phyloP scores from a whole-genome alignment of 495 filamentous ascomycete species.

The Barbatosphaeria neglecta region DNA sequence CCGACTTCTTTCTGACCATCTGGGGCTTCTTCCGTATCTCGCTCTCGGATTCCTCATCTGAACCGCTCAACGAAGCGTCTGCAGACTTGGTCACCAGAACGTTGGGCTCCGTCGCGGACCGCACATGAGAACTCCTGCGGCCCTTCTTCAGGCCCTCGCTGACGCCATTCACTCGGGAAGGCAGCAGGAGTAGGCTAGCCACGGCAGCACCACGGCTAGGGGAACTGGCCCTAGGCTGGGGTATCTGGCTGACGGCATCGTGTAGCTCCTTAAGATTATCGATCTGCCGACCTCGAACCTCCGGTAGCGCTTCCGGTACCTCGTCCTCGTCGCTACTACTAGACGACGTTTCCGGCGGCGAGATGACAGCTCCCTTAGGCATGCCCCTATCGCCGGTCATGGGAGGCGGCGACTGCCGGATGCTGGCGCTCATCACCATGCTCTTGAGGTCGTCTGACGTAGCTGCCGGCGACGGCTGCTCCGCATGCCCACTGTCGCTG shows the following conservation, averaged over 20 bases:
- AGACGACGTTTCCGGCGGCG: constrained; percentile 68
- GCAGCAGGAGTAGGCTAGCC: constrained; percentile 23
- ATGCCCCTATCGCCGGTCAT: constrained; percentile 54
- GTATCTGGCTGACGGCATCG: constrained; percentile 69
- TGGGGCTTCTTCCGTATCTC: constrained; percentile 59
- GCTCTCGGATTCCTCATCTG: constrained; percentile 52
- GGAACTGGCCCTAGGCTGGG: constrained; percentile 53
- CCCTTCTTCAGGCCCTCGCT: constrained; percentile 21
- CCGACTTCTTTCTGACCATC: constrained; percentile 96
- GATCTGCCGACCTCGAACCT: constrained; percentile 39
- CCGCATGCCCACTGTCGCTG: constrained; percentile 15
- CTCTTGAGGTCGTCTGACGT: constrained; percentile 40
- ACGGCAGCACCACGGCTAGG: constrained; percentile 30
- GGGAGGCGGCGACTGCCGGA: constrained; percentile 72
- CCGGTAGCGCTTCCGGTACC: constrained; percentile 11
- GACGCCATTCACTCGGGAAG: constrained; percentile 19
- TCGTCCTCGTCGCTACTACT: constrained; percentile 81
- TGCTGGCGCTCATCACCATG: constrained; percentile 35
- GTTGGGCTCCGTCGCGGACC: constrained; percentile 71
- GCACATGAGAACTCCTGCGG: constrained; percentile 54
- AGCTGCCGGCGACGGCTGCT: constrained; percentile 28
- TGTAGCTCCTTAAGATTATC: constrained; percentile 67
- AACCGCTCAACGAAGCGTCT: constrained; percentile 44
- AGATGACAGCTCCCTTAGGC: constrained; percentile 70
- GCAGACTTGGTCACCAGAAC: constrained; percentile 40